phyloP scores from a whole-genome alignment of 2,329 filamentous ascomycete genomes.

The Neofusicoccum laricinum region DNA sequence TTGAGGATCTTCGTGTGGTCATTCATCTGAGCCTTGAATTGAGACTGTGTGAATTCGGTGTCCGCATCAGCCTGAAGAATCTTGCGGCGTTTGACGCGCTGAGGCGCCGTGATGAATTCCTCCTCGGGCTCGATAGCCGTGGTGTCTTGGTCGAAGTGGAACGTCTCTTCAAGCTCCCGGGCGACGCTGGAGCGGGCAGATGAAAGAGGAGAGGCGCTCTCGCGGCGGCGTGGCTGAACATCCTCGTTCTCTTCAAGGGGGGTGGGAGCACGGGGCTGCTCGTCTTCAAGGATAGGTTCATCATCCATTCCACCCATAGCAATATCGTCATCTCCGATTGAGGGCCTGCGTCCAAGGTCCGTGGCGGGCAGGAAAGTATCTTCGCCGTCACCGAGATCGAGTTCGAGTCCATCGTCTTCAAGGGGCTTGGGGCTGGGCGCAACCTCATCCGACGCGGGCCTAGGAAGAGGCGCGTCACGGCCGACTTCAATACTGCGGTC shows the following conservation, averaged over 20 bases:
- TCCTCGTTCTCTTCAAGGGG: neutral
- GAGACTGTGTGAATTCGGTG: slow-evolving; percentile 70
- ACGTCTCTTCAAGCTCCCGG: slow-evolving; percentile 64
- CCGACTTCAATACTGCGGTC: slow-evolving; percentile 77
- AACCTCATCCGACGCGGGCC: slow-evolving; percentile 32
- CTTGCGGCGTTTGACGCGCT: slow-evolving; percentile 76
- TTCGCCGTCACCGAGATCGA: slow-evolving; percentile 32
- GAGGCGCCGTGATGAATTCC: slow-evolving; percentile 58
- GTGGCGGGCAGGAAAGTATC: slow-evolving; percentile 24
- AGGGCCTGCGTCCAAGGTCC: slow-evolving; percentile 2
- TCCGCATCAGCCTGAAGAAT: slow-evolving; percentile 77
- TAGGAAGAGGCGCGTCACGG: slow-evolving; percentile 72
- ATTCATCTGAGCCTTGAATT: slow-evolving; percentile 83
- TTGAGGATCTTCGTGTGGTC: slow-evolving; percentile 85
- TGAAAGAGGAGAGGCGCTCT: slow-evolving; percentile 54
- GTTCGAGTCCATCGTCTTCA: slow-evolving; percentile 51
- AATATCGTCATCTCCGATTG: slow-evolving; percentile 31
- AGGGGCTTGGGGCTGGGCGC: slow-evolving; percentile 51
- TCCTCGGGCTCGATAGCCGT: slow-evolving; percentile 50
- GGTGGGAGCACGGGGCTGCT: neutral
- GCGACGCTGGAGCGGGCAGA: slow-evolving; percentile 51
- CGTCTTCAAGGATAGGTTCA: slow-evolving; percentile 24
- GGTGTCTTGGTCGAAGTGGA: slow-evolving; percentile 35
- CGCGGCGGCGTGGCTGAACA: slow-evolving; percentile 32
- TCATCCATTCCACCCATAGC: slow-evolving; percentile 47